phyloP scores from a whole-genome alignment of 2,329 filamentous ascomycete genomes.

The Talaromyces sp. region DNA sequence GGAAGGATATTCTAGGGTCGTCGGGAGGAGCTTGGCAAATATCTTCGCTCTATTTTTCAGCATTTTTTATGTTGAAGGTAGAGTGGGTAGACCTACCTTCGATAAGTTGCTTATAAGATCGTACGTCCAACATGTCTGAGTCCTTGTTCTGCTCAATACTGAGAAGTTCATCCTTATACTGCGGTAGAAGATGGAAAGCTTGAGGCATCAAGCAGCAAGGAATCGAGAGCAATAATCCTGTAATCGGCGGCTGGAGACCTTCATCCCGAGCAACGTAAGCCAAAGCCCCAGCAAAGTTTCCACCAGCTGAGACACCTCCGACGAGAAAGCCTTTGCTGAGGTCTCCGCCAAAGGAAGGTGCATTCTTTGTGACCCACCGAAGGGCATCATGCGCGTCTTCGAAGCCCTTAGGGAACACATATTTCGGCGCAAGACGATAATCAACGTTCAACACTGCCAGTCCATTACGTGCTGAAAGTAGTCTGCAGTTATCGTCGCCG shows the following conservation, averaged over 20 bases:
- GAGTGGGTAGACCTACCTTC: no score
- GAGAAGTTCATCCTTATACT: slow-evolving; percentile 3
- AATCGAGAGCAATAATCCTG: not conserved
- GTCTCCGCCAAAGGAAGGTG: not conserved
- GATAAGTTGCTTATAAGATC: not conserved
- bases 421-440: not conserved
- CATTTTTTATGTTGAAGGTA: no score
- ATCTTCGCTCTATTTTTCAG: not conserved
- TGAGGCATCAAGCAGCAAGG: not conserved
- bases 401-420: not conserved
- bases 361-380: not conserved
- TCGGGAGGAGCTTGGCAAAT: not conserved
- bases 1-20: not conserved
- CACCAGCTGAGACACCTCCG: slow-evolving; percentile 1
- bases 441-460: not conserved
- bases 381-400: not conserved
- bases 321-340: not conserved
- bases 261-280: not conserved
- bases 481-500: not conserved
- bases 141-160: slow-evolving; percentile 3
- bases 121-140: not conserved
- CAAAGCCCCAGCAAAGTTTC: not conserved
- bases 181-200: not conserved
- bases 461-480: not conserved
- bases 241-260: not conserved